These are phyloP conservation scores for Sphagnum tenellum DNA, from an alignment of 225 moss, liverwort and hornwort genomes.

Conservation along the genomic window DNA sequence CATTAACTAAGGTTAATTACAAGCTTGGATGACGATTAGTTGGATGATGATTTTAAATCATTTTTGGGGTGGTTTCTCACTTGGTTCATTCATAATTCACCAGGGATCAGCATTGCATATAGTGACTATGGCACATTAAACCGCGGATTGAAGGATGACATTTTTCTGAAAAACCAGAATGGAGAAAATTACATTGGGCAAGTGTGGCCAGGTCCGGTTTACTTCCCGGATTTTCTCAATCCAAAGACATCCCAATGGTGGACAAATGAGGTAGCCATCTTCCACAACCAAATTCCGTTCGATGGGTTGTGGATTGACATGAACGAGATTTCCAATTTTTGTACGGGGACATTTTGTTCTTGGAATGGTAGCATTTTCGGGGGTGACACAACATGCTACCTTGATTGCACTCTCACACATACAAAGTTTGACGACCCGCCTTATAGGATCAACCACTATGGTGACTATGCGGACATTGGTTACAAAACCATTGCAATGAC, in stretches of 20 bases:
- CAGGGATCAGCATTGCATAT: conserved; percentile 72
- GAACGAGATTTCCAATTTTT: conserved; percentile 91
- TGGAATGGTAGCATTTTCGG: conserved; percentile 33
- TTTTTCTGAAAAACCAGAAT: conserved; percentile 51
- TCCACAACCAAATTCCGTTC: conserved; percentile 50
- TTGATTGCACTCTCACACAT: conserved; percentile 27
- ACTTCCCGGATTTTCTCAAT: conserved; percentile 70
- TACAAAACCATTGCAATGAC: conserved; percentile 48
- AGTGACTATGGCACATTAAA: conserved; percentile 49
- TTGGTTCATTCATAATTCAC: too few species aligned
- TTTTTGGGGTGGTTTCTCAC: too few species aligned
- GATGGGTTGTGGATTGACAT: conserved; percentile 92
- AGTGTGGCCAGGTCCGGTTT: conserved; percentile 93
- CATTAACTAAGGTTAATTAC: too few species aligned
- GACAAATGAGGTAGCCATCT: too few species aligned
- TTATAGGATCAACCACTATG: conserved; percentile 45
- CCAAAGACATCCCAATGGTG: too few species aligned
- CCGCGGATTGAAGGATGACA: conserved; percentile 53
- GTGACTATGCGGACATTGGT: conserved; percentile 15
- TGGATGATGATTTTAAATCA: too few species aligned
- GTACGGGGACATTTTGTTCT: conserved; percentile 50
- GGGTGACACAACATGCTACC: conserved; percentile 36
- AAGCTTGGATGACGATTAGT: too few species aligned
- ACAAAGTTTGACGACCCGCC: conserved; percentile 50
- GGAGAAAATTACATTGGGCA: conserved; percentile 56